Evolutionary conservation across 2,329 filamentous ascomycete species (phyloP), one percentile per base, ranked within the genome.

Genomic region (Xenosphaeropsis pyriputrescens): DNA sequence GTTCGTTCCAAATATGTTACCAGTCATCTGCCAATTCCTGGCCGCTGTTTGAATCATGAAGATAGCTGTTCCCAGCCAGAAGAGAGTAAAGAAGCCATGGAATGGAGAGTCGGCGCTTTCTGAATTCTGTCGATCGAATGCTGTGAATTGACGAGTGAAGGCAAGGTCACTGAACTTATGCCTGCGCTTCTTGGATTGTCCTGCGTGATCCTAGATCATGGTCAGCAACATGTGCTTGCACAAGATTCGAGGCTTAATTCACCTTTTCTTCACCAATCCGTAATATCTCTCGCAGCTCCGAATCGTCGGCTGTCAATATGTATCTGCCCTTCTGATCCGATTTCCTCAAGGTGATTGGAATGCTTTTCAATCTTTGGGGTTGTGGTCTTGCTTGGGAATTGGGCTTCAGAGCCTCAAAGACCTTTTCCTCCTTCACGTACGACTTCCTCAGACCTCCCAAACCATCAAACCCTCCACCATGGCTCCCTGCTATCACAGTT

Each of bases 21-120:
- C 82, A 45, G 79, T 69, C n/a, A 63, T 61, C 43, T 67, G 66
- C 66, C 75, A 85, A 50, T 86, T 88, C 31, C 72, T 65, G 22
- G 72, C 71, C 0, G 69, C 77, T 35, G 83, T 74, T 51, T 75
- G 75, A 26, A 80, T 50, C 41, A 85, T 69, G 47, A 80, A 68
- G 32, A 86, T 54, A 6, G 70, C 67, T 43, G 85, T 74, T 7
- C 68, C 67, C 34, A 85, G 68, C 81, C 83, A 88, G 55, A 85
- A 85, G 0, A 89, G 62, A 0, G 77, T 82, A 50, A 83, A 86
- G 60, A 88, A 88, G 19, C 83, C 83, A 52, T 81, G 74, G 48
- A 86, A 88, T 0, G 77, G 76, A 32, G 75, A 84, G 35, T 77
- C 74, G 3, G 70, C 67, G 2, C 72, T 70, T 1, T 61, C 60